Evolutionary conservation across 2,329 filamentous ascomycete species (phyloP), one percentile per base, ranked within the genome.

Genomic region (Pseudogymnoascus sp.): DNA sequence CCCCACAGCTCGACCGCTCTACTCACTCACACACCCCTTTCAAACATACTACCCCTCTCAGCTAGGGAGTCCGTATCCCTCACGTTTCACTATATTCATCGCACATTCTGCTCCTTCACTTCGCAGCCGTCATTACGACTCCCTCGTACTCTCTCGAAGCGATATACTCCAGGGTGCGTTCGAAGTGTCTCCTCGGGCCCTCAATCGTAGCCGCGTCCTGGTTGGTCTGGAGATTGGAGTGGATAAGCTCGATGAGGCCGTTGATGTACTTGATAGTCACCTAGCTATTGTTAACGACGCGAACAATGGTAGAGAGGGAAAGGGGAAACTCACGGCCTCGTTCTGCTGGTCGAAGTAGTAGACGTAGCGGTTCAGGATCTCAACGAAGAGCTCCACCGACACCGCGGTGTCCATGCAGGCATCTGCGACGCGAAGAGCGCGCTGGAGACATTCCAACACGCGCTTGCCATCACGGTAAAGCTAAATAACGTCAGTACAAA

Each of bases 301-400:
- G 42, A 68, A 59, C 60, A 18, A 7, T 6, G 1, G 62, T 14
- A 31, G 11, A 65, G n/a, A 8, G 5, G 42, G 16, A 56, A 28
- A 42, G 18, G 25, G 37, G 11, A n/a, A 21, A 75, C 82, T 77
- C 76, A 85, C 95, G 68, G 93, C 93, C 78, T 99, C 95, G 76
- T 99, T 99, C 74, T 96, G 91, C 76, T 99, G 93, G 76, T 99
- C 95, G 78, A 97, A 99, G 79, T 97, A 99, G 77, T 99, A 99
- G 62, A 97, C 93, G 74, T 99, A 99, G 76, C 95, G 87, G 76
- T 99, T 97, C 63, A 99, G 80, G 67, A 99, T 99, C 78, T 99
- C 95, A 64, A 99, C 93, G 77, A 99, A 99, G 59, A 99, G 83
- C 77, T 99, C 96, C 56, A 99, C 95, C 2, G 92, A 97, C 3